Percentiles rank a stretch among this genome's conserved stretches.
These are phyloP conservation scores for Raphanus hybrid DNA, from an alignment of 441 rosid species.

Conservation along the genomic window DNA sequence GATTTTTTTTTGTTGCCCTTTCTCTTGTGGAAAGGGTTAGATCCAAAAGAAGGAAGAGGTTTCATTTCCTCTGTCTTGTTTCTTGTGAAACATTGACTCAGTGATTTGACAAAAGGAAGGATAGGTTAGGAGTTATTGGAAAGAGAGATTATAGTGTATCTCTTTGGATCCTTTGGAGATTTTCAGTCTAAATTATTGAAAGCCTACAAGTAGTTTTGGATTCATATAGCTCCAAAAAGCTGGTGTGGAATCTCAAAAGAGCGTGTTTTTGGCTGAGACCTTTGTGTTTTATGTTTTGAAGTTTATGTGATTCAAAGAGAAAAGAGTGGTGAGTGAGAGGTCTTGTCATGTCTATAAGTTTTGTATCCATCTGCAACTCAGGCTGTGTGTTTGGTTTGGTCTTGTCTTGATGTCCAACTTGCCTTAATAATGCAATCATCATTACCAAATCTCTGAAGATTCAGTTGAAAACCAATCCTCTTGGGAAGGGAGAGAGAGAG, in stretches of 20 bases:
- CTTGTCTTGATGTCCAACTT: constrained; percentile 47
- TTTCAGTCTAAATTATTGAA: background rate
- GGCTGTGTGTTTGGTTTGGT: constrained; percentile 42
- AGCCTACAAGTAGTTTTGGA: constrained; percentile 21
- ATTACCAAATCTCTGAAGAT: constrained; percentile 22
- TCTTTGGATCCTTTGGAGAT: constrained; percentile 19
- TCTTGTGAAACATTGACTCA: constrained; percentile 45
- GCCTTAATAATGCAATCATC: constrained; percentile 37
- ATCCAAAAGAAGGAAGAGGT: constrained; percentile 27
- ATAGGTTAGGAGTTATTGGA: constrained; percentile 37
- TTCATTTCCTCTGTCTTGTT: constrained; percentile 34
- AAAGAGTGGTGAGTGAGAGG: constrained; percentile 31
- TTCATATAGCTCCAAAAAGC: constrained; percentile 14
- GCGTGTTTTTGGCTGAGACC: constrained; percentile 17
- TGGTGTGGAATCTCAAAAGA: constrained; percentile 22
- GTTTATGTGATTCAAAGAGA: constrained; percentile 45
- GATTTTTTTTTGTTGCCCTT: constrained; percentile 6
- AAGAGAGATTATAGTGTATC: constrained; percentile 6
- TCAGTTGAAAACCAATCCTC: constrained; percentile 48
- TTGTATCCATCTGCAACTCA: constrained; percentile 46
- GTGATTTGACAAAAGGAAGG: constrained; percentile 47
- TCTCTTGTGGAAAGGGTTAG: constrained; percentile 31
- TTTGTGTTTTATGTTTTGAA: constrained; percentile 36
- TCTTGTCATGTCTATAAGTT: constrained; percentile 51
- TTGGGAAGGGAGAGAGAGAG: background rate